Evolutionary conservation across 2,329 filamentous ascomycete genomes (phyloP).

Genomic region (Aureobasidium sp.): DNA sequence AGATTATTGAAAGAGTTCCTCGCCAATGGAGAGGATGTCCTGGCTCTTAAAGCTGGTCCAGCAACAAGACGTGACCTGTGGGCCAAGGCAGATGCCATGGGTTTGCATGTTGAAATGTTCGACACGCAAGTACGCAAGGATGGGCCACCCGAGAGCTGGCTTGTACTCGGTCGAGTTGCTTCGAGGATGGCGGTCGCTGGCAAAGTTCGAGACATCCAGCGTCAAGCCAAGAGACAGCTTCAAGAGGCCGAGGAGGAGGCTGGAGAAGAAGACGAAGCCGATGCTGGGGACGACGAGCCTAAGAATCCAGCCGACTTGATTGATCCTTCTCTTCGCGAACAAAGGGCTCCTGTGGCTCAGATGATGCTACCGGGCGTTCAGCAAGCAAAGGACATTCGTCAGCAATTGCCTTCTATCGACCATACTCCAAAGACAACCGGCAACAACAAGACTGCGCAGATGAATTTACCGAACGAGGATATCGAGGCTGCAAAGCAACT

Average conservation of each 20-base stretch:
- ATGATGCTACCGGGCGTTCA: background rate
- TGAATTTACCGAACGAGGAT: background rate
- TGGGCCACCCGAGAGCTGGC: background rate
- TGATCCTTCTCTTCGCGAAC: background rate
- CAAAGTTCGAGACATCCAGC: slow-evolving; percentile 1
- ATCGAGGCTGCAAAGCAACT: slow-evolving; percentile 9
- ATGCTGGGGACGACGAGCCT: background rate
- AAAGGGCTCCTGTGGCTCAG: slow-evolving; percentile 2
- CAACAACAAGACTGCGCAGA: background rate
- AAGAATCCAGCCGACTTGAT: background rate
- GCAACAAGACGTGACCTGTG: background rate
- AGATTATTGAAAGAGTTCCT: background rate
- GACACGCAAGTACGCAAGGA: background rate
- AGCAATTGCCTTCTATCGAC: background rate
- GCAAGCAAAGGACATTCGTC: background rate
- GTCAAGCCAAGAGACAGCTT: background rate
- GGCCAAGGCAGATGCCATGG: slow-evolving; percentile 1
- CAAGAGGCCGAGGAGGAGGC: slow-evolving; percentile 1
- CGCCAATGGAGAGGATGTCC: background rate
- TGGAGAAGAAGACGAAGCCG: background rate
- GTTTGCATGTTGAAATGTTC: slow-evolving; percentile 8
- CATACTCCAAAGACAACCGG: background rate
- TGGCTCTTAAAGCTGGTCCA: background rate
- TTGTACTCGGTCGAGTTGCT: slow-evolving; percentile 4
- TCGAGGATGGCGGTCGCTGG: background rate